Conservation (phyloP, 2,329 filamentous ascomycete genomes). For the Fusarium sp. region DNA sequence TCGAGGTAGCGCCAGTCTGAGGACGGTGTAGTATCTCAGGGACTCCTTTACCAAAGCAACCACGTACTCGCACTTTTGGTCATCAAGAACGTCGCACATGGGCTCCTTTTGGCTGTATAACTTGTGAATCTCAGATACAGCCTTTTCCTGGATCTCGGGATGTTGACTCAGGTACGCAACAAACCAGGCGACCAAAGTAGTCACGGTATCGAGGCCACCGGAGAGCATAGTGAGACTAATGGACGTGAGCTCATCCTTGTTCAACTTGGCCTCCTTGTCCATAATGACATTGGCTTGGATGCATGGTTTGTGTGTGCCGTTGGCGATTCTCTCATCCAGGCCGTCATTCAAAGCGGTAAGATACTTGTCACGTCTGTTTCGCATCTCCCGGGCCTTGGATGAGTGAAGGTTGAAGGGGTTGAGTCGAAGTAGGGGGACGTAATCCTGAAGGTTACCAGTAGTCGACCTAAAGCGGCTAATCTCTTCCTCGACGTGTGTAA, state of each 20-base stretch:
- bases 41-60: constrained; percentile 75
- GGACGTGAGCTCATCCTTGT: constrained; percentile 73
- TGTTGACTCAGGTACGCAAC: constrained; percentile 71
- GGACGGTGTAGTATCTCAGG: constrained; percentile 73
- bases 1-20: constrained; percentile 73
- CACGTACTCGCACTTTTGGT: constrained; percentile 75
- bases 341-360: constrained; percentile 70
- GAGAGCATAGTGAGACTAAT: constrained; percentile 79
- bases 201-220: constrained; percentile 77
- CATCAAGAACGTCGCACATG: constrained; percentile 72
- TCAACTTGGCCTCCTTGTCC: constrained; percentile 74
- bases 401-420: constrained; percentile 75
- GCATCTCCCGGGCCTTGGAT: constrained; percentile 71
- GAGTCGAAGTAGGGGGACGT: constrained; percentile 70
- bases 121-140: constrained; percentile 68
- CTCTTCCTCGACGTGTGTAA: constrained; percentile 74
- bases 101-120: constrained; percentile 67
- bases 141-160: constrained; percentile 74
- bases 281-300: constrained; percentile 78
- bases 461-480: constrained; percentile 72
- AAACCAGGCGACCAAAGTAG: constrained; percentile 76
- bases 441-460: constrained; percentile 73
- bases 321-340: constrained; percentile 72
- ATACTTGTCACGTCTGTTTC: constrained; percentile 72
- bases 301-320: constrained; percentile 73